Evolutionary conservation across 306 rosid species (phyloP), one percentile per base, ranked within the genome.

Genomic region (Quercus ilex): DNA sequence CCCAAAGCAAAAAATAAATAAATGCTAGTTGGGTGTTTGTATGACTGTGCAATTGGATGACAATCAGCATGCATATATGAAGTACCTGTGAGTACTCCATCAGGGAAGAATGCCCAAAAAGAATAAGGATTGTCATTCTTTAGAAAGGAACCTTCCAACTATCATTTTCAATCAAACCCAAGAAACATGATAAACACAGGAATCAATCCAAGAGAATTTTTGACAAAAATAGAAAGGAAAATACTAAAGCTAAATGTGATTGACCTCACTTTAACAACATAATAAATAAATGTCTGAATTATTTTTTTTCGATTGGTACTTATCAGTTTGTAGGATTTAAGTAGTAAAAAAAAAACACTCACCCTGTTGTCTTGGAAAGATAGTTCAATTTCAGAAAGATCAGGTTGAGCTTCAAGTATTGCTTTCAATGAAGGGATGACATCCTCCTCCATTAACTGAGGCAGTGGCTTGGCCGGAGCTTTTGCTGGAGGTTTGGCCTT

Each of bases 71-170:
- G 51, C 21, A 72, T 1, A 9, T 49, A 46, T 69, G 53, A 13
- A 77, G 18, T 89, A 93, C 98, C 98, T 65, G 86, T 79, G 19
- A 94, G 86, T 46, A 35, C 74, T 72, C 98, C 99, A 13, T 83
- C 21, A 52, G 97, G 98, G 74, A 95, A 93, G 90, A 95, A 93
- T 4, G 92, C 99, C 98, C 98, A 95, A 83, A 95, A 93, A 53
- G 87, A 72, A 79, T 95, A 73, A 4, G 93, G 86, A 62, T 33
- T 86, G 65, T 92, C 98, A 8, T 89, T 83, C 80, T 90, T 92
- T 73, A 65, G 21, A 83, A 95, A 90, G 4, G 94, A 93, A 59
- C 98, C 97, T 85, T 95, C 97, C 88, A 95, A 89, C 99, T 95
- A 85, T 33, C 76, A 65, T 41, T 68, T 69, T 74, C n/a, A 74